phyloP scores from a whole-genome alignment of 305 asterid species.

The Lippia alba region DNA sequence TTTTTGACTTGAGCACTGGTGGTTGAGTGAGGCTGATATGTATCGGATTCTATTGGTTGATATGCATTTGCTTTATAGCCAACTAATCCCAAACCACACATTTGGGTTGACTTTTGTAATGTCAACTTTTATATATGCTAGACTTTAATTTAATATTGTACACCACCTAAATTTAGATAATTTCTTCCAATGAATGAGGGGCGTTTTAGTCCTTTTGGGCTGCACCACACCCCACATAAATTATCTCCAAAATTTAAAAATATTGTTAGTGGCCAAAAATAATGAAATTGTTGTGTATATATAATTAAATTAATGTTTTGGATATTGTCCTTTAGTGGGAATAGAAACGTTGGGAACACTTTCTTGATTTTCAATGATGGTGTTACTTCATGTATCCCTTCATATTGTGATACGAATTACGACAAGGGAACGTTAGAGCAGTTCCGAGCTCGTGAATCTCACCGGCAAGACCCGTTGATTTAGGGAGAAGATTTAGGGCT shows the following conservation, averaged over 20 bases:
- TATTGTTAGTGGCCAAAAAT: background rate
- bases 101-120: constrained; percentile 30
- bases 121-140: constrained; percentile 23
- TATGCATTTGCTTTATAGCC: background rate
- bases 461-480: too few species aligned
- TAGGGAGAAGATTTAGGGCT: too few species aligned
- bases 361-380: too few species aligned
- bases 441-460: too few species aligned
- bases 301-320: background rate
- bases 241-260: background rate
- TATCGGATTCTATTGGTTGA: background rate
- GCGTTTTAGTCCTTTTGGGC: constrained; percentile 12
- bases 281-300: background rate
- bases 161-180: constrained; percentile 3
- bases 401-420: too few species aligned
- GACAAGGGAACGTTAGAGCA: too few species aligned
- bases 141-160: background rate
- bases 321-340: background rate
- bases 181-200: constrained; percentile 29
- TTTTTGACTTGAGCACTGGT: background rate
- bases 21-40: background rate
- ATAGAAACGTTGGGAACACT: background rate
- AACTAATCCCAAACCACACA: constrained; percentile 7
- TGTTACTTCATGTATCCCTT: background rate
- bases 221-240: constrained; percentile 29